Evolutionary conservation across 2,329 filamentous ascomycete genomes (phyloP).

Genomic region (Grosmannia clavigera): DNA sequence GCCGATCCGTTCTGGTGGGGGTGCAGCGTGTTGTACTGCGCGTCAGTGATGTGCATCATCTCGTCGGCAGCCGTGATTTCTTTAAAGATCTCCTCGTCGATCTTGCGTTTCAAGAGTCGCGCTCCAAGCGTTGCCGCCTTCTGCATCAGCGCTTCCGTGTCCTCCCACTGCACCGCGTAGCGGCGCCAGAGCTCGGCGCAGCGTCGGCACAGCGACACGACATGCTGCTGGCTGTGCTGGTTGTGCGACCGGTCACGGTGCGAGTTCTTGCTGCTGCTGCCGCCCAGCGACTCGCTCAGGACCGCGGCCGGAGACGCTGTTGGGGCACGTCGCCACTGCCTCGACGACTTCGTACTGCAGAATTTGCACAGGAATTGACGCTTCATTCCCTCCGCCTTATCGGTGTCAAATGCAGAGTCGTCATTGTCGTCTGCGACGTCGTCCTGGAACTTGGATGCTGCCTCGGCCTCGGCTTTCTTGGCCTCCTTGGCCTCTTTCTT

Average conservation of each 20-base stretch:
- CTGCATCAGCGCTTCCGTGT: conserved; percentile 79
- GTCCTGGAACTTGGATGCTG: conserved; percentile 63
- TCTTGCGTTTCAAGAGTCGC: conserved; percentile 73
- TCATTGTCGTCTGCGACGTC: conserved; percentile 88
- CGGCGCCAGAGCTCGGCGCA: conserved; percentile 92
- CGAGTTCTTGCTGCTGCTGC: conserved; percentile 49
- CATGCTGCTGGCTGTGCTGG: conserved; percentile 35
- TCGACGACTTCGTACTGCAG: conserved; percentile 65
- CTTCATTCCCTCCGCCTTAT: conserved; percentile 70
- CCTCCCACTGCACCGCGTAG: conserved; percentile 93
- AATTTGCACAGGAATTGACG: conserved; percentile 89
- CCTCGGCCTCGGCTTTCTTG: conserved; percentile 56
- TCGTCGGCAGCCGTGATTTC: conserved; percentile 57
- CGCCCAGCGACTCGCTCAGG: conserved; percentile 44
- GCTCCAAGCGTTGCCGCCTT: conserved; percentile 71
- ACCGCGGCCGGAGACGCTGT: conserved; percentile 37
- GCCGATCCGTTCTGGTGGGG: conserved; percentile 12
- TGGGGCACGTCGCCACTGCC: conserved; percentile 87
- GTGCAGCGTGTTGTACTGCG: conserved; percentile 13
- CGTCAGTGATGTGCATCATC: conserved; percentile 31
- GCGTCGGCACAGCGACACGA: conserved; percentile 75
- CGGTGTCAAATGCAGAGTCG: conserved; percentile 88
- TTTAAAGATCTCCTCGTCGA: conserved; percentile 81
- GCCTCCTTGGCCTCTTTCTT: conserved; percentile 80
- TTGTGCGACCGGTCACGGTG: conserved; percentile 62